Percentiles rank a stretch among this genome's conserved stretches.
Evolutionary conservation across 345 rosid species (phyloP).

Genomic region (Streptanthus diversifolius): DNA sequence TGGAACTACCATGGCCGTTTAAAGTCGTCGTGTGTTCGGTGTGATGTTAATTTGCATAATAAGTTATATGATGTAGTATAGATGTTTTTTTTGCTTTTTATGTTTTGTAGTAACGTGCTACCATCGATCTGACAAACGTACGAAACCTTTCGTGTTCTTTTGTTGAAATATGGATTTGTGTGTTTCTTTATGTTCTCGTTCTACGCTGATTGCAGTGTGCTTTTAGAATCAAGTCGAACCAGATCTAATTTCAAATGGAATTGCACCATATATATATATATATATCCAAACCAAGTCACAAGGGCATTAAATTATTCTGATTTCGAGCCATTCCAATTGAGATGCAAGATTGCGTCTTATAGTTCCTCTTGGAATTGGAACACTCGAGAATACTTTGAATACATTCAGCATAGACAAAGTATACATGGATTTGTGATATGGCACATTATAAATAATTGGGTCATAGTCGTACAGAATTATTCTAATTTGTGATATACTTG

Average conservation of each 20-base stretch:
- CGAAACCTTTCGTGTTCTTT: constrained; percentile 1
- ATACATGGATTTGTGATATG: too few relatives aligned
- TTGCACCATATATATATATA: neutral
- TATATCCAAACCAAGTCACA: neutral
- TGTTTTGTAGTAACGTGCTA: constrained; percentile 20
- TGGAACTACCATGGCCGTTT: constrained; percentile 31
- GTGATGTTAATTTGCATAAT: neutral
- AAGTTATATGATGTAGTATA: neutral
- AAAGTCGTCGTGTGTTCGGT: neutral
- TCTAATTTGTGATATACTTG: neutral
- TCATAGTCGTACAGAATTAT: neutral
- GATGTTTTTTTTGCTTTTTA: neutral
- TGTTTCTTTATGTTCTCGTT: neutral
- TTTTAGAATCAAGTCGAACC: neutral
- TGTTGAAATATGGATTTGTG: constrained; percentile 18
- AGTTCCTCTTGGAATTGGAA: too few relatives aligned
- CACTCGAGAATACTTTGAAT: too few relatives aligned
- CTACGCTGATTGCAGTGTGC: neutral
- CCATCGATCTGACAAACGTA: constrained; percentile 5
- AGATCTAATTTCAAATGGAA: neutral
- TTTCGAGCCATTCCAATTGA: too few relatives aligned
- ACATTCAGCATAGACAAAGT: too few relatives aligned
- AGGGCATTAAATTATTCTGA: too few relatives aligned
- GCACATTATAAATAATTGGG: neutral
- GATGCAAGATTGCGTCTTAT: too few relatives aligned